Percentiles rank a stretch among this genome's conserved stretches.
Evolutionary conservation across 1,284 basidiomycete species (phyloP).

Genomic region (Mycosarcoma mackinlayi): DNA sequence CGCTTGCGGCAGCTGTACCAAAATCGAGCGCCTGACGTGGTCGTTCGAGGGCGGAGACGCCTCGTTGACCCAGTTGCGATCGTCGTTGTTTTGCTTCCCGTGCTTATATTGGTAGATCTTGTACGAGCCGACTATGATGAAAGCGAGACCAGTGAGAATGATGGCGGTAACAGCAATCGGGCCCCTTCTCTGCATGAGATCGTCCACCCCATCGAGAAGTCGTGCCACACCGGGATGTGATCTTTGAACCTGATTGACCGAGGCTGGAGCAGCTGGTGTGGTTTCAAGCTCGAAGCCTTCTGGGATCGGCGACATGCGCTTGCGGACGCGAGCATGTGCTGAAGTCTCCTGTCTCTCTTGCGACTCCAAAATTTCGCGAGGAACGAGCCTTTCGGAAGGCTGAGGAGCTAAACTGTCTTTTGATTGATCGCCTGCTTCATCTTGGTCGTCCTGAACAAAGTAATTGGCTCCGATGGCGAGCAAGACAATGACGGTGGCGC

Average conservation of each 20-base stretch:
- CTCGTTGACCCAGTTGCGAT: neutral
- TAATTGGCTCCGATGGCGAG: too few species aligned
- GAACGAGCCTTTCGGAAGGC: neutral
- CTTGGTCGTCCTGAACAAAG: too few species aligned
- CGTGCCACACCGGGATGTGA: too few species aligned
- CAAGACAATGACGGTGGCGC: too few species aligned
- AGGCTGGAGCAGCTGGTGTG: too few species aligned
- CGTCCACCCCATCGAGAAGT: neutral
- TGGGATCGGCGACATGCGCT: neutral
- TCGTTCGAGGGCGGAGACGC: too few species aligned
- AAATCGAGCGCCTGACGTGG: too few species aligned
- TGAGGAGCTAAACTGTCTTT: too few species aligned
- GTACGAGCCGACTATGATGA: neutral
- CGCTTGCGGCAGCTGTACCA: too few species aligned
- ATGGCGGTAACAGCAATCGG: neutral
- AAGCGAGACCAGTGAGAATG: neutral
- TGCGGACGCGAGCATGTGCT: neutral
- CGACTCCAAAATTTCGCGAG: neutral
- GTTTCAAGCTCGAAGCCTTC: neutral
- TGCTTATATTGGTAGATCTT: neutral
- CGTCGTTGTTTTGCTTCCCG: neutral
- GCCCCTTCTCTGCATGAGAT: neutral
- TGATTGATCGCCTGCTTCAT: too few species aligned
- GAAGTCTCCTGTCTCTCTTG: neutral
- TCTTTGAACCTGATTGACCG: too few species aligned